Base-by-base conservation (phyloP, 306 rosid genomes). In the Morella rubra region DNA sequence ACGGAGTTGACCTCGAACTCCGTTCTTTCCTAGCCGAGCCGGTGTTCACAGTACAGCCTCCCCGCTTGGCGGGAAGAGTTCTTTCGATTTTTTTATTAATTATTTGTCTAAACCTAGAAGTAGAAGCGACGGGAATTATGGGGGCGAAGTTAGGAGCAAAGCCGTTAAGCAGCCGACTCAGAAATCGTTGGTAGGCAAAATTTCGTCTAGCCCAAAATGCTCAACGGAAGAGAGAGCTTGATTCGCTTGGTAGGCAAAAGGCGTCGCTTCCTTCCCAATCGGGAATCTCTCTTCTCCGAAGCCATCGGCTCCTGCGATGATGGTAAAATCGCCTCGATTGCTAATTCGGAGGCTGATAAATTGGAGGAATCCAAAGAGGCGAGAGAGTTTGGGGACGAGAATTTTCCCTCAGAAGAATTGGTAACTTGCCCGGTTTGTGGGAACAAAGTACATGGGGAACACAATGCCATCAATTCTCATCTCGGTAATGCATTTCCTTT, bases 361-460 rank as follows among this genome's bases (percentile, higher is more conserved):
- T 51, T 50, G 40, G 69, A 77, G 40, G 49, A 59, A 44, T 62
- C 66, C 50, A 67, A 45, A 50, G 74, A 20, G 10, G 74, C 49
- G 8, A 73, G 24, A 27, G 45, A 32, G 53, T 41, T 69, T 44
- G 79, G 52, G 41, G 66, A 18, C 14, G 64, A 32, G 18, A 41
- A 14, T 15, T 58, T 51, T 68, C 12, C 53, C 4, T 4, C 56
- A 24, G n/a, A 47, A 66, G 73, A 59, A 32, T 61, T 27, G 70
- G 86, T 89, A n/a, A 74, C 69, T 27, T 94, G 97, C 79, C 98
- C 98, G 2, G 88, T 90, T 76, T 90, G 97, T 68, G 86, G 91
- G 32, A 44, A 56, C 70, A 69, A 74, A 44, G 78, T 94, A 55
- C 71, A 73, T 78, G 88, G 87, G 62, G 83, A 86, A 55, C 78